Conservation (phyloP, 257 asterid genomes). For the Petrea volubilis region DNA sequence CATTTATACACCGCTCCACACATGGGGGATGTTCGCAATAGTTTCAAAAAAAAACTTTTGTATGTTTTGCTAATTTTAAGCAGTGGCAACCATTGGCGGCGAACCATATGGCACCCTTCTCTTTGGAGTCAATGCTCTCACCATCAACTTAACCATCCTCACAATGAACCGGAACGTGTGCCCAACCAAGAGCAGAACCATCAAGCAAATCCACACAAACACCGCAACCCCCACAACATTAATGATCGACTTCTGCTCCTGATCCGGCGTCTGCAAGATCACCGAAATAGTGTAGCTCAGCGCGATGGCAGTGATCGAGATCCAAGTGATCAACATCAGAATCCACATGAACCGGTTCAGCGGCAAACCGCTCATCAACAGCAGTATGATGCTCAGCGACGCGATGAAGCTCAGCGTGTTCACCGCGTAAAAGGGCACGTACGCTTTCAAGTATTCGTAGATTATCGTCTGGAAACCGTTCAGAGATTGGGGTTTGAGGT, state of each 20-base stretch:
- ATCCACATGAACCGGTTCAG: constrained; percentile 23
- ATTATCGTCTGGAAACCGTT: not conserved
- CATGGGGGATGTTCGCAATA: no score
- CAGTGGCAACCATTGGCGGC: not conserved
- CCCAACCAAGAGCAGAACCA: constrained; percentile 27
- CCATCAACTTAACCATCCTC: not conserved
- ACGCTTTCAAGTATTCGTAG: not conserved
- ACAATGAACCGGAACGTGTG: constrained; percentile 31
- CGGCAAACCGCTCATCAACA: constrained; percentile 42
- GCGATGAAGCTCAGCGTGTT: constrained; percentile 38
- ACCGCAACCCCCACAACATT: constrained; percentile 23
- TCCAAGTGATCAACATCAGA: constrained; percentile 30
- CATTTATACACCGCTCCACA: no score
- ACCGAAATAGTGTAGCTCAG: constrained; percentile 24
- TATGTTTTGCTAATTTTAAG: no score
- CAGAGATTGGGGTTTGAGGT: not conserved
- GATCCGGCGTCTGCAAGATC: not conserved
- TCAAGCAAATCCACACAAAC: constrained; percentile 29
- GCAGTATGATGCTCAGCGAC: constrained; percentile 39
- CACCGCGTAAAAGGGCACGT: constrained; percentile 15
- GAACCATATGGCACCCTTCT: not conserved
- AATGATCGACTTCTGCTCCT: not conserved
- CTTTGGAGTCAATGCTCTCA: not conserved
- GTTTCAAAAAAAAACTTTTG: no score
- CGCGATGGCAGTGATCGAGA: constrained; percentile 31